A percentile compares a stretch with the other conserved stretches of the same genome.
phyloP scores from a whole-genome alignment of 1,284 basidiomycete genomes.

The Trametes polyzona region DNA sequence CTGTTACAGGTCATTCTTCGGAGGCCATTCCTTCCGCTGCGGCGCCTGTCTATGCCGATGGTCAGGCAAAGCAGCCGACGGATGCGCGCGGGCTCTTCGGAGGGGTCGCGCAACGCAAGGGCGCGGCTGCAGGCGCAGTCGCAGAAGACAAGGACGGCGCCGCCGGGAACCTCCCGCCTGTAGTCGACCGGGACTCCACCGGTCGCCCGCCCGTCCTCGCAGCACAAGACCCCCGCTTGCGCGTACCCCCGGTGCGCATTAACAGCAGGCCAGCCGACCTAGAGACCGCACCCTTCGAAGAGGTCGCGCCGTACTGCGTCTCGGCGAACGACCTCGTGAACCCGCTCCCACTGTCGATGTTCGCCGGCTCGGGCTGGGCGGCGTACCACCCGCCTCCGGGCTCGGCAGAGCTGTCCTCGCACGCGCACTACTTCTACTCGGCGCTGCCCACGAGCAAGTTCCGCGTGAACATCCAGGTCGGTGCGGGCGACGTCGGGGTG shows the following conservation, averaged over 20 bases:
- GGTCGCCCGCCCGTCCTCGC: conserved; percentile 19
- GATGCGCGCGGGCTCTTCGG: conserved; percentile 69
- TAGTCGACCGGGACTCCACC: conserved; percentile 9
- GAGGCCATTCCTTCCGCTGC: conserved; percentile 56
- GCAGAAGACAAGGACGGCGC: conserved; percentile 28
- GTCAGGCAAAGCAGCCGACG: conserved; percentile 40
- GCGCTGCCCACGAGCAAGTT: conserved; percentile 77
- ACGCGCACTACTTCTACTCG: conserved; percentile 88
- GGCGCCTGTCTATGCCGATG: conserved; percentile 36
- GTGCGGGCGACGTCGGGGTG: conserved; percentile 79
- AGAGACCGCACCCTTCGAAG: conserved; percentile 65
- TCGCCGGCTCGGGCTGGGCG: conserved; percentile 90
- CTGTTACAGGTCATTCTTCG: conserved; percentile 67
- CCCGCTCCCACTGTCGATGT: conserved; percentile 86
- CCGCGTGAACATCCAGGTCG: conserved; percentile 74
- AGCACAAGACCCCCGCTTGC: conserved; percentile 43
- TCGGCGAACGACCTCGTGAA: conserved; percentile 94
- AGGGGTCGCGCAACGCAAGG: conserved; percentile 71
- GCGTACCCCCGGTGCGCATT: conserved; percentile 76
- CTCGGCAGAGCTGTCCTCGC: conserved; percentile 49
- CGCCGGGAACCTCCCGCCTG: conserved; percentile 25
- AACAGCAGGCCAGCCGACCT: conserved; percentile 66
- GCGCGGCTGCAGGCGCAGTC: conserved; percentile 41
- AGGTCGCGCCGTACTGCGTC: conserved; percentile 88
- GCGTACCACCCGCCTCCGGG: conserved; percentile 68